Evolutionary conservation across 768 basidiomycete genomes (phyloP).

Genomic region (Phlebiopsis gigantea): DNA sequence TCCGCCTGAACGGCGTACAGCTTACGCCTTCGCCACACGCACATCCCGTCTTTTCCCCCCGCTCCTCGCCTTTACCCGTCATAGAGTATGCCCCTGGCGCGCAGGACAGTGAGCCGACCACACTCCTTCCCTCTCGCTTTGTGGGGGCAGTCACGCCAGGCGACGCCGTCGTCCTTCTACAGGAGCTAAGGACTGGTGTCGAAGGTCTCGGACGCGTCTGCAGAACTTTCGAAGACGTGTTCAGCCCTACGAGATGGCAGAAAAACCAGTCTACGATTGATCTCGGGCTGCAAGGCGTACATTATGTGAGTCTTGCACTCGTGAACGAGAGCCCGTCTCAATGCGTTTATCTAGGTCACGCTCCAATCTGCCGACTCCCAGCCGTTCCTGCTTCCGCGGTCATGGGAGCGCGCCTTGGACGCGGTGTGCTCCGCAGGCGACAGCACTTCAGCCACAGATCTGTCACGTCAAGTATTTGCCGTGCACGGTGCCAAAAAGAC

Average conservation of each 20-base stretch:
- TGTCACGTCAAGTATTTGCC: conserved; percentile 39
- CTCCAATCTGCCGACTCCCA: conserved; percentile 25
- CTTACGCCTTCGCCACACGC: conserved; percentile 34
- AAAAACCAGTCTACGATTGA: conserved; percentile 28
- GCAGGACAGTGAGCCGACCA: not conserved
- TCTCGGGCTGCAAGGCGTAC: conserved; percentile 43
- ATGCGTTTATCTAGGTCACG: conserved; percentile 16
- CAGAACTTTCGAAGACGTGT: conserved; percentile 56
- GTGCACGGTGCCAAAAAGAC: conserved; percentile 83
- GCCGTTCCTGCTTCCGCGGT: conserved; percentile 31
- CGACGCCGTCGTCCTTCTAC: conserved; percentile 46
- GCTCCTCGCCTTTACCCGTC: conserved; percentile 71
- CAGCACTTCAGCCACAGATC: not conserved
- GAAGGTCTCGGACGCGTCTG: conserved; percentile 64
- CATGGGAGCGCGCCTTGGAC: conserved; percentile 30
- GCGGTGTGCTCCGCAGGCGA: not conserved
- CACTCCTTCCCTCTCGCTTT: not conserved
- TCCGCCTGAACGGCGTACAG: conserved; percentile 53
- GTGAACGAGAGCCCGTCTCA: not conserved
- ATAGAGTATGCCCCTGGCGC: conserved; percentile 25
- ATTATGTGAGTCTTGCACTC: conserved; percentile 37
- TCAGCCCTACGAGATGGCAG: conserved; percentile 47
- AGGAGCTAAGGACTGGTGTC: conserved; percentile 53
- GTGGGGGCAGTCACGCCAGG: not conserved
- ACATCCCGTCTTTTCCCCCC: conserved; percentile 68